These are phyloP conservation scores for Paramarasmius palmivorus DNA, from an alignment of 1,284 basidiomycete genomes.

Conservation along the genomic window DNA sequence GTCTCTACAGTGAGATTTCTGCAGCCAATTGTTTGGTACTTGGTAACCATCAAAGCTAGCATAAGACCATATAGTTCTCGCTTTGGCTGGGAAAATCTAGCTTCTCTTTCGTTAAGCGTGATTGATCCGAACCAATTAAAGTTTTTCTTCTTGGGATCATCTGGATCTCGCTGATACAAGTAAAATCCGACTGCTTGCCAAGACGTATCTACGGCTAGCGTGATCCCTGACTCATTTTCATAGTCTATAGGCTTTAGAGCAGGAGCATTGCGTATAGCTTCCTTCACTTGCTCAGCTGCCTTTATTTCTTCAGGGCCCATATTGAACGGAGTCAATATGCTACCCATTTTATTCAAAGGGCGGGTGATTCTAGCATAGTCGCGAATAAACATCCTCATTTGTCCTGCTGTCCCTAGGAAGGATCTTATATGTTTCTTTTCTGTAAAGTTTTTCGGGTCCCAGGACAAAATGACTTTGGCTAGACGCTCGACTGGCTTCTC, in stretches of 20 bases:
- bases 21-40: no score
- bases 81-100: no score
- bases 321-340: slow-evolving; percentile 12
- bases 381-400: neutral
- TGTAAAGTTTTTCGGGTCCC: neutral
- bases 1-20: no score
- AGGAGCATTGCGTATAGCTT: neutral
- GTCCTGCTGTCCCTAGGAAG: neutral
- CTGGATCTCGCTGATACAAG: no score
- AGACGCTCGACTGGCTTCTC: neutral
- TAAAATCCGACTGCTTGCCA: no score
- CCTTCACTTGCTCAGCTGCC: neutral
- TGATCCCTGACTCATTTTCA: no score
- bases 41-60: no score
- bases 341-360: slow-evolving; percentile 14
- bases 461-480: neutral
- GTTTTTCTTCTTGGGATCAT: no score
- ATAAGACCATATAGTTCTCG: no score
- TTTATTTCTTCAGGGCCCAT: neutral
- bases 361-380: slow-evolving; percentile 12
- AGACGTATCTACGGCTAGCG: no score
- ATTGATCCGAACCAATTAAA: no score
- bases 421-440: neutral
- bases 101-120: no score
- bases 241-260: neutral